Conservation (phyloP, 75 land plant genomes). For the Selaginella moellendorffii region DNA sequence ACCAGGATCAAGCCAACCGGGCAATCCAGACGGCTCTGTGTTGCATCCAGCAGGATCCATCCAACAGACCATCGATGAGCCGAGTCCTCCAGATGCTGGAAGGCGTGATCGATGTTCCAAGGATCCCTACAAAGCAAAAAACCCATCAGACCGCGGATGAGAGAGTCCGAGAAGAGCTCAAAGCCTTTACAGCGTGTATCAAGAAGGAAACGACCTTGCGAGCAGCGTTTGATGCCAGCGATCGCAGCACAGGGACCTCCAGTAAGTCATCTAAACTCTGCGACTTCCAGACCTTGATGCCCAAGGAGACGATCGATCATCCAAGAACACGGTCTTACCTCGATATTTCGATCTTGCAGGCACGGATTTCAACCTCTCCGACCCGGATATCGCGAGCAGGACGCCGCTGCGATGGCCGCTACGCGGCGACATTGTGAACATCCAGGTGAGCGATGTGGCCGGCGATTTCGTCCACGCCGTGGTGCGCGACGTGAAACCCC, state of each 20-base stretch:
- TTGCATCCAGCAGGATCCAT: background rate
- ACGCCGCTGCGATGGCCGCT: background rate
- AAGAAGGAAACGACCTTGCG: background rate
- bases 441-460: background rate
- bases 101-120: background rate
- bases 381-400: background rate
- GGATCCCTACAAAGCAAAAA: background rate
- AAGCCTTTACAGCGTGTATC: background rate
- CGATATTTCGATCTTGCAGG: too few relatives aligned
- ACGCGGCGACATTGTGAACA: background rate
- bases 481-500: background rate
- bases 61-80: background rate
- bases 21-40: background rate
- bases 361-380: too few relatives aligned
- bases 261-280: background rate
- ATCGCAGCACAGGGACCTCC: background rate
- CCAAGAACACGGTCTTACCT: too few relatives aligned
- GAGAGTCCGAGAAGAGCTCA: background rate
- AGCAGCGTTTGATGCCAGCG: background rate
- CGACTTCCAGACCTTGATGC: too few relatives aligned
- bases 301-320: too few relatives aligned
- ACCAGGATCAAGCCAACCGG: background rate
- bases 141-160: background rate
- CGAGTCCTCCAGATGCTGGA: background rate
- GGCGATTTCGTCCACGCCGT: background rate